A percentile compares a stretch with the other conserved stretches of the same genome.
These are phyloP conservation scores for Coccomyxa sp. DNA, from an alignment of 139 green algal species.

Conservation along the genomic window DNA sequence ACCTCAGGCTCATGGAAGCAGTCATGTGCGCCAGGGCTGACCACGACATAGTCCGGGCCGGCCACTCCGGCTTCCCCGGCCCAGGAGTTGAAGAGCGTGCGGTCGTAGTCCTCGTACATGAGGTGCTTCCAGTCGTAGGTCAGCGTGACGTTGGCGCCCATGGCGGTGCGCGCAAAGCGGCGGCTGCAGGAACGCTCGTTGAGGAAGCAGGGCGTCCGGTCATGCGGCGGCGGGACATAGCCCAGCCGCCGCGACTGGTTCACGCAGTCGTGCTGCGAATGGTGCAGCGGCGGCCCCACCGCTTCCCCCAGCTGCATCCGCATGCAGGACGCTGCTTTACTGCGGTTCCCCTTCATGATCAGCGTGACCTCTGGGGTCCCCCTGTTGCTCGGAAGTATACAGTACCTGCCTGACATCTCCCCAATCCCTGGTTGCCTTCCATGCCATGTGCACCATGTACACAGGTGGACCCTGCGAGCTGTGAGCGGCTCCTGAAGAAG, in stretches of 20 bases:
- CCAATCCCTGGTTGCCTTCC: not conserved
- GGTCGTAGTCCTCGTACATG: not conserved
- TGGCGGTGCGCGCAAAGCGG: not conserved
- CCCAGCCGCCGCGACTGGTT: not conserved
- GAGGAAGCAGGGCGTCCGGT: not conserved
- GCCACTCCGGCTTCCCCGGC: too few species aligned
- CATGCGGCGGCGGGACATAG: not conserved
- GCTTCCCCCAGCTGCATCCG: too few species aligned
- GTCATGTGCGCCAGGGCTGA: not conserved
- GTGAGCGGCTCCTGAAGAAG: too few species aligned
- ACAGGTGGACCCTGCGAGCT: too few species aligned
- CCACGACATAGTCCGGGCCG: not conserved
- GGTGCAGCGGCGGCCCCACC: not conserved
- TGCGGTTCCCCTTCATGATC: too few species aligned
- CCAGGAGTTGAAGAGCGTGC: not conserved
- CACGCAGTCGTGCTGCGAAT: not conserved
- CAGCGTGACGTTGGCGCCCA: not conserved
- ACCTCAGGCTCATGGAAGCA: not conserved
- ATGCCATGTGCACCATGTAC: too few species aligned
- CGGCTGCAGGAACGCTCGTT: not conserved
- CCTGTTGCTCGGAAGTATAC: too few species aligned
- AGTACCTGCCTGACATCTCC: not conserved
- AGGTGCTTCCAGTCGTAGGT: constrained; percentile 1
- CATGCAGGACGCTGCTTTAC: too few species aligned
- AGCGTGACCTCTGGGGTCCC: too few species aligned